Base-by-base conservation (phyloP, 176 grass and related monocot genomes). In the Phyllostachys edulis region DNA sequence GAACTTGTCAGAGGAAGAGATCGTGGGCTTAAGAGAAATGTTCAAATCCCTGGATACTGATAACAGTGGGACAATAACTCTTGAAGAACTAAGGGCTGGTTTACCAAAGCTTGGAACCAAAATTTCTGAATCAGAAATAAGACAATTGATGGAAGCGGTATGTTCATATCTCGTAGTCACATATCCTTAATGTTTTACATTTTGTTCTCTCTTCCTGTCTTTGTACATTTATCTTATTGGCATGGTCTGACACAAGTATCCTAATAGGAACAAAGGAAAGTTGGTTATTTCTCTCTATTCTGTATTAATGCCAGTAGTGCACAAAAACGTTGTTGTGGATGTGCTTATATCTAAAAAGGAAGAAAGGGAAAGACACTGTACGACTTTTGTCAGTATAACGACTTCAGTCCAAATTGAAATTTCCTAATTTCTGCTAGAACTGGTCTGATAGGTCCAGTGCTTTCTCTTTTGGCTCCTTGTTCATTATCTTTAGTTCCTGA, bases 21-120 rank as follows among this genome's bases (percentile, higher is more conserved):
- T 98, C 18, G 85, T 91, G 90, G 95, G 95, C 26, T 88, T 98
- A 73, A 95, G 91, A 70, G 92, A 93, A 83, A 88, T 98, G 89
- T 98, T 98, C 82, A 98, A 93, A 82, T 91, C 92, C 37, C 90
- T 98, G 37, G 95, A 98, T 82, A 93, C 95, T 61, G 92, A 98
- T 59, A 95, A 95, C 84, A 98, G 95, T 64, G 92, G 95, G 77
- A 91, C 89, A 38, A 95, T 98, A 57, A 93, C 95, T 40, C 87
- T 93, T 54, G 92, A 98, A 69, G 95, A 98, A 82, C 54, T 98
- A 79, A 98, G 91, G 91, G 85, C 89, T 85, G 95, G 95, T 46
- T 79, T 98, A 73, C 95, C 92, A 17, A 98, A 98, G 87, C 86
- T 98, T 66, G 95, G 95, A n/a, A 93, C 91, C 66, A 98, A 80